Evolutionary conservation across 2,329 filamentous ascomycete species (phyloP).

Genomic region (Colletotrichum abscissum): DNA sequence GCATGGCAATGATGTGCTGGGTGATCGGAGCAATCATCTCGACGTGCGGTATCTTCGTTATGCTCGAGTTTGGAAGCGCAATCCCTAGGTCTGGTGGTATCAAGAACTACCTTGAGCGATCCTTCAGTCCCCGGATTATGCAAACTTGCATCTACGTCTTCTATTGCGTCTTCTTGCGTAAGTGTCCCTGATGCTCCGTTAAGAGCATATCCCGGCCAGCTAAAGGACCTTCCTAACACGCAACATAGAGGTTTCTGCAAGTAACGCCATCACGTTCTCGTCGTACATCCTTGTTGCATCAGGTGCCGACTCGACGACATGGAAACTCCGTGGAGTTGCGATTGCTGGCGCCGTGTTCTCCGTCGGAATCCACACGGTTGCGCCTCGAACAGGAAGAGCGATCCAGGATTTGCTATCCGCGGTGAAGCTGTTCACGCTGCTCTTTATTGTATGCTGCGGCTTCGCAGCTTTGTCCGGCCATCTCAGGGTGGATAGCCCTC

Average conservation of each 20-base stretch:
- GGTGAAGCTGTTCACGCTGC: constrained; percentile 27
- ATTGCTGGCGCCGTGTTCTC: constrained; percentile 26
- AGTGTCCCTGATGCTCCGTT: background rate
- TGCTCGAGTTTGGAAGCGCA: constrained; percentile 40
- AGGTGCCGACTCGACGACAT: constrained; percentile 21
- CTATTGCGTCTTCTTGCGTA: constrained; percentile 38
- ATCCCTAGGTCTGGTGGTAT: constrained; percentile 38
- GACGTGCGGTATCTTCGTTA: constrained; percentile 38
- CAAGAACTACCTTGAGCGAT: constrained; percentile 41
- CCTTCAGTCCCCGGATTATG: constrained; percentile 37
- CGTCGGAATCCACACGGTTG: constrained; percentile 26
- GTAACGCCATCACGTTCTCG: constrained; percentile 30
- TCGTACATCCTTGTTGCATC: constrained; percentile 28
- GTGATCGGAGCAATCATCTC: constrained; percentile 39
- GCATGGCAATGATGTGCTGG: constrained; percentile 41
- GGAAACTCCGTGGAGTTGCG: constrained; percentile 25
- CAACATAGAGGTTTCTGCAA: constrained; percentile 29
- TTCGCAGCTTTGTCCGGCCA: constrained; percentile 26
- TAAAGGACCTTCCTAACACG: background rate
- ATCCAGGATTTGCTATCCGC: constrained; percentile 25
- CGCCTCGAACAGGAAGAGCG: constrained; percentile 19
- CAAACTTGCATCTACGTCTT: constrained; percentile 40
- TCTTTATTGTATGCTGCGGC: constrained; percentile 32
- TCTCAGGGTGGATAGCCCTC: constrained; percentile 17
- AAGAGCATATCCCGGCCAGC: background rate